phyloP scores from a whole-genome alignment of 371 early-diverging fungal genomes.

The Saksenaea oblongispora region DNA sequence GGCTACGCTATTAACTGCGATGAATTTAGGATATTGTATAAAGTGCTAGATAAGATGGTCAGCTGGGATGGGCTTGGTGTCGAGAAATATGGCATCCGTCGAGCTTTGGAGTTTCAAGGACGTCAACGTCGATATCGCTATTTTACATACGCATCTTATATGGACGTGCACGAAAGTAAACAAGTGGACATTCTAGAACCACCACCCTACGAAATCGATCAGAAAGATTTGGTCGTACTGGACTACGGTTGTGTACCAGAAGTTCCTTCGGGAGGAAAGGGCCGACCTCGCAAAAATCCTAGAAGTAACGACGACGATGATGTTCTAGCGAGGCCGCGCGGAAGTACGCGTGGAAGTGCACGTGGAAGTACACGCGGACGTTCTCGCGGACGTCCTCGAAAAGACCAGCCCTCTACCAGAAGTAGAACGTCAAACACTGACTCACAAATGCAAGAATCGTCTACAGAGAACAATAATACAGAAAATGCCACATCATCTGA shows the following conservation, averaged over 20 bases:
- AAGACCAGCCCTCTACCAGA: neutral
- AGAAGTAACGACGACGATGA: neutral
- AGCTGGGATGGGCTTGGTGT: neutral
- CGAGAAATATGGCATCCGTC: slow-evolving; percentile 15
- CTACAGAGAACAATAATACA: neutral
- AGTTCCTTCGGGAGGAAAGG: neutral
- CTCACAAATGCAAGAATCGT: neutral
- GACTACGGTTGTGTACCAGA: neutral
- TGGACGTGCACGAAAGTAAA: slow-evolving; percentile 12
- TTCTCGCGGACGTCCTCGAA: neutral
- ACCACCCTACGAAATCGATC: neutral
- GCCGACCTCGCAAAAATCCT: neutral
- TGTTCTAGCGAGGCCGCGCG: neutral
- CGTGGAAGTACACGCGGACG: too few species aligned
- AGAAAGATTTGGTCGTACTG: slow-evolving; percentile 5
- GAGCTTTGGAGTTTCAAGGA: slow-evolving; percentile 39
- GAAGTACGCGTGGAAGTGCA: too few species aligned
- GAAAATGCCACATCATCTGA: neutral
- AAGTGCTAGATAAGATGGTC: slow-evolving; percentile 19
- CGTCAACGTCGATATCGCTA: slow-evolving; percentile 38
- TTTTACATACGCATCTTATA: slow-evolving; percentile 23
- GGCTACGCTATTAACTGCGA: slow-evolving; percentile 3
- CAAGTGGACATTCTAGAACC: slow-evolving; percentile 12
- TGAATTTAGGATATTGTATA: slow-evolving; percentile 24
- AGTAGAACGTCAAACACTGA: neutral